Conservation (phyloP, 2,329 filamentous ascomycete species). For the Stachybotrys chlorohalonatus region DNA sequence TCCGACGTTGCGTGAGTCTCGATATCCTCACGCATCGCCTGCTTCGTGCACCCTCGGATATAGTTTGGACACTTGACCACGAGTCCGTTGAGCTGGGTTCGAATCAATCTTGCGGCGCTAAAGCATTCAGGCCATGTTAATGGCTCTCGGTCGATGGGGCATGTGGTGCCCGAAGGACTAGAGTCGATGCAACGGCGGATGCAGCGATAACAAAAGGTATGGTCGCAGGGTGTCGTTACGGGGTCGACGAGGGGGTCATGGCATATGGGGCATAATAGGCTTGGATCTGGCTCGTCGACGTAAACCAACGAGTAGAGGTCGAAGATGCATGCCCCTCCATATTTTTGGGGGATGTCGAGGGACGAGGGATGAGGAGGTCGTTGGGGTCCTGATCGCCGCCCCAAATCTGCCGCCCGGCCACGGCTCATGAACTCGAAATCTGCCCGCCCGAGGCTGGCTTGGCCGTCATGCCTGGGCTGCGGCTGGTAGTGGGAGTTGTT, state of each 20-base stretch:
- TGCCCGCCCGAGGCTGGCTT: constrained; percentile 6
- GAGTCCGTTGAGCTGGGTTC: constrained; percentile 52
- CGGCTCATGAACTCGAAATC: not conserved
- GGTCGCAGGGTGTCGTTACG: constrained; percentile 53
- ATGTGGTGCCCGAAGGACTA: constrained; percentile 32
- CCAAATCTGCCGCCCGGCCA: constrained; percentile 2
- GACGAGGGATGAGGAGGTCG: constrained; percentile 26
- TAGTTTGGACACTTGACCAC: constrained; percentile 49
- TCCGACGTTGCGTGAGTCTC: constrained; percentile 47
- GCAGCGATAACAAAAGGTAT: constrained; percentile 56
- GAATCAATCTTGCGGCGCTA: constrained; percentile 37
- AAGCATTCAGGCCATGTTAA: constrained; percentile 28
- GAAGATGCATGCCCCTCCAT: constrained; percentile 28
- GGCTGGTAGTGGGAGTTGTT: constrained; percentile 14
- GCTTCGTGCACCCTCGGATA: constrained; percentile 37
- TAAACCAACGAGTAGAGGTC: constrained; percentile 38
- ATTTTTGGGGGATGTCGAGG: constrained; percentile 26
- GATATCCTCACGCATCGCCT: constrained; percentile 43
- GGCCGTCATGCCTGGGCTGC: constrained; percentile 10
- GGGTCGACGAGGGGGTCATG: constrained; percentile 52
- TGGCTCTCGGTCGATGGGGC: constrained; percentile 49
- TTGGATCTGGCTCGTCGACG: constrained; percentile 32
- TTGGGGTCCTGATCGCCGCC: constrained; percentile 23
- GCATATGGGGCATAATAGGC: constrained; percentile 46
- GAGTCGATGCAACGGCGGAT: constrained; percentile 33